Evolutionary conservation across 108 stramenopile genomes (phyloP).

Genomic region (Cylindrotheca closterium): DNA sequence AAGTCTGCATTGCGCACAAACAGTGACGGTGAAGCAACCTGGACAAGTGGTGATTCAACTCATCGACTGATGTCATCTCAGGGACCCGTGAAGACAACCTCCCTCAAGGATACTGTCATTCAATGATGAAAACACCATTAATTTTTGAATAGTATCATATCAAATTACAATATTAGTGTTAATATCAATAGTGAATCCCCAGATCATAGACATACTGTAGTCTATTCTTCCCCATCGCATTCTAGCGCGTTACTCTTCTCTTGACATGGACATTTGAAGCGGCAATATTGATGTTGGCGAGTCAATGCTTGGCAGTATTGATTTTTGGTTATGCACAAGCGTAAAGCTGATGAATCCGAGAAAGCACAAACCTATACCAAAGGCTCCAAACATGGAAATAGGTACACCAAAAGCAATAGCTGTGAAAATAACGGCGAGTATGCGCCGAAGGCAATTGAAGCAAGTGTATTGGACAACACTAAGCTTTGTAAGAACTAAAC

Average conservation of each 20-base stretch:
- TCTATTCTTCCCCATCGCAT: too few relatives aligned
- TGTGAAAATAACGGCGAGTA: slow-evolving; percentile 69
- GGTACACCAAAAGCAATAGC: slow-evolving; percentile 55
- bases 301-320: too few relatives aligned
- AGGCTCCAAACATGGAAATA: slow-evolving; percentile 36
- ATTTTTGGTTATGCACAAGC: too few relatives aligned
- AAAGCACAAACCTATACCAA: slow-evolving; percentile 51
- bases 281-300: too few relatives aligned
- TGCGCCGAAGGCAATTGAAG: slow-evolving; percentile 65
- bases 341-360: slow-evolving; percentile 53
- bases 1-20: slow-evolving; percentile 58
- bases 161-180: too few relatives aligned
- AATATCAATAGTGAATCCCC: too few relatives aligned
- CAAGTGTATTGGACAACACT: slow-evolving; percentile 71
- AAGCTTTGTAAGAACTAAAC: slow-evolving; percentile 45
- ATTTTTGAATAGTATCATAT: too few relatives aligned
- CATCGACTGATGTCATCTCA: slow-evolving; percentile 55
- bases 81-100: slow-evolving; percentile 56
- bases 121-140: slow-evolving; percentile 34
- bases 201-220: too few relatives aligned
- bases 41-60: slow-evolving; percentile 26
- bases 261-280: too few relatives aligned
- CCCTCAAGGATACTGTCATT: slow-evolving; percentile 52
- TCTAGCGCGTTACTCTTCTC: too few relatives aligned
- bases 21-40: slow-evolving; percentile 57